These are phyloP conservation scores for Elongisporangium senticosum DNA, from an alignment of 352 stramenopile species.

Conservation along the genomic window DNA sequence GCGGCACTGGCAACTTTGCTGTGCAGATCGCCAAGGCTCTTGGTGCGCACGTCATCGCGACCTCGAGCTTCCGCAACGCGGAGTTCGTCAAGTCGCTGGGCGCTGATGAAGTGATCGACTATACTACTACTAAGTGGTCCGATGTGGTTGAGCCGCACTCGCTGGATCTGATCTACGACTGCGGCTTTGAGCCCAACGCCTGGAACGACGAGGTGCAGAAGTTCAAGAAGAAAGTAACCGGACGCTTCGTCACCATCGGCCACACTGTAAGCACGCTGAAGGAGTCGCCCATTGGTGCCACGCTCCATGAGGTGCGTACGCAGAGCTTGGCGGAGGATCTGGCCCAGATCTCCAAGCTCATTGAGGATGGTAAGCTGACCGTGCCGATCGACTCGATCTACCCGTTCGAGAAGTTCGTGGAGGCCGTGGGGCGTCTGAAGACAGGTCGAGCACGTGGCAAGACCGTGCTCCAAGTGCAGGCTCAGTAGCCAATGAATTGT, in stretches of 20 bases:
- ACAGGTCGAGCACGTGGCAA: slow-evolving; percentile 27
- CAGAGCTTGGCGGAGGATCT: slow-evolving; percentile 16
- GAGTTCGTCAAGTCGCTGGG: slow-evolving; percentile 41
- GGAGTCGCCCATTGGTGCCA: slow-evolving; percentile 43
- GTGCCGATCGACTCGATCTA: slow-evolving; percentile 9
- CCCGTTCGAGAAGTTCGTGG: slow-evolving; percentile 17
- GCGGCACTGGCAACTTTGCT: slow-evolving; percentile 50
- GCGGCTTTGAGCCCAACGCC: slow-evolving; percentile 16
- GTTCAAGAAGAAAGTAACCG: slow-evolving; percentile 18
- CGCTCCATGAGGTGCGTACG: slow-evolving; percentile 15
- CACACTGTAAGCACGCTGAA: slow-evolving; percentile 19
- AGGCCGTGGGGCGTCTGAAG: slow-evolving; percentile 27
- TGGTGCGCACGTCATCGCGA: slow-evolving; percentile 44
- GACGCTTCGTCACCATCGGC: slow-evolving; percentile 24
- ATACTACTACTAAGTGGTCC: slow-evolving; percentile 33
- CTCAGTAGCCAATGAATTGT: too few relatives aligned
- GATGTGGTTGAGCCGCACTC: slow-evolving; percentile 20
- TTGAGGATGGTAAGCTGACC: slow-evolving; percentile 21
- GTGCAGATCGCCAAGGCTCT: slow-evolving; percentile 60
- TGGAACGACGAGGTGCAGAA: slow-evolving; percentile 27
- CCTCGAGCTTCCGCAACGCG: slow-evolving; percentile 17
- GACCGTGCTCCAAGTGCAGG: slow-evolving; percentile 32
- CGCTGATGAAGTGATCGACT: slow-evolving; percentile 51
- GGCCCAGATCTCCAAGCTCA: slow-evolving; percentile 24
- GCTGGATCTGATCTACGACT: slow-evolving; percentile 28